phyloP scores from a whole-genome alignment of 768 basidiomycete species.

The Boletellus emodensis region DNA sequence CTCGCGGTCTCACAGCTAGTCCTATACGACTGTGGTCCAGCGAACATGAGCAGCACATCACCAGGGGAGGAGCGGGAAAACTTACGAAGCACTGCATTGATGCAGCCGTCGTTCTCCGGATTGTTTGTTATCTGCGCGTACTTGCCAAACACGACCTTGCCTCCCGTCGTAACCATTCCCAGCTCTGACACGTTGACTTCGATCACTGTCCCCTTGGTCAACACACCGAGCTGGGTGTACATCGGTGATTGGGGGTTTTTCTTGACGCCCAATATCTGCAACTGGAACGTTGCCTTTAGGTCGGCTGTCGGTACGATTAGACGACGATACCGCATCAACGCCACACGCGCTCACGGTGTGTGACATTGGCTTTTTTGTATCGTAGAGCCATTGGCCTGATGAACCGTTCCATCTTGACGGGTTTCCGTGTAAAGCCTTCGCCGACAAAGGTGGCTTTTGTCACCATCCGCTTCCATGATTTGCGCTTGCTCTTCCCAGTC shows the following conservation, averaged over 20 bases:
- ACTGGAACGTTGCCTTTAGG: constrained; percentile 96
- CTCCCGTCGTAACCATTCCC: constrained; percentile 95
- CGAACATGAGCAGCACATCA: constrained; percentile 1
- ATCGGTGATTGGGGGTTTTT: constrained; percentile 99
- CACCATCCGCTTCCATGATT: constrained; percentile 99
- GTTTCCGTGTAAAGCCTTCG: constrained; percentile 96
- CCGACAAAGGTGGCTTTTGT: constrained; percentile 99
- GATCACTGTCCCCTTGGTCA: constrained; percentile 97
- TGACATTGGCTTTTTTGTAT: constrained; percentile 98
- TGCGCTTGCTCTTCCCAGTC: constrained; percentile 94
- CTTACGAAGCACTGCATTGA: constrained; percentile 90
- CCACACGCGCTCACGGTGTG: constrained; percentile 72
- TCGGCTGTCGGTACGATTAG: constrained; percentile 58
- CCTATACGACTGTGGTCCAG: constrained; percentile 25
- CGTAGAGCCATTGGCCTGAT: constrained; percentile 96
- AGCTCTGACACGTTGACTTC: constrained; percentile 99
- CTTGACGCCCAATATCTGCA: constrained; percentile 96
- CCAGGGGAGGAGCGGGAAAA: constrained; percentile 12
- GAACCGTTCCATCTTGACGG: constrained; percentile 98
- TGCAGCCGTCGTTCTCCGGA: constrained; percentile 94
- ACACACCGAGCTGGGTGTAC: constrained; percentile 93
- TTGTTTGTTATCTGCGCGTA: constrained; percentile 94
- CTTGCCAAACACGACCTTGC: constrained; percentile 91
- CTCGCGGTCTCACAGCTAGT: background rate
- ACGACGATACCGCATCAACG: background rate